These are phyloP conservation scores for Dactylonectria estremocensis DNA, from an alignment of 2,329 filamentous ascomycete genomes.

Conservation along the genomic window DNA sequence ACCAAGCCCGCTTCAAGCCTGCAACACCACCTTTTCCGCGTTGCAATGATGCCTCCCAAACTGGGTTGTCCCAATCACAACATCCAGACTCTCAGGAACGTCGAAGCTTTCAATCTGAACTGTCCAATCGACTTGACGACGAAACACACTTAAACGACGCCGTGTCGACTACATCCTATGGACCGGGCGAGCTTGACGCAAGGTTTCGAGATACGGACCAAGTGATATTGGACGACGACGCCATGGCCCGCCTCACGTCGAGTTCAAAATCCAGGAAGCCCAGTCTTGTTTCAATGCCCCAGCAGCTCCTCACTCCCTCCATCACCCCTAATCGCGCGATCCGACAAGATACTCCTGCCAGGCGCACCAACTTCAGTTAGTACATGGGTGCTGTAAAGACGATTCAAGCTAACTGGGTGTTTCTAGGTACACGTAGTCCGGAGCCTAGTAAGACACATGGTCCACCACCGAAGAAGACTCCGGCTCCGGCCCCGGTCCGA, in stretches of 20 bases:
- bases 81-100: conserved; percentile 23
- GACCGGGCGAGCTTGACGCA: conserved; percentile 39
- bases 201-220: conserved; percentile 46
- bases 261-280: conserved; percentile 62
- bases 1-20: conserved; percentile 60
- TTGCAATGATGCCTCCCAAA: conserved; percentile 46
- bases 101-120: conserved; percentile 17
- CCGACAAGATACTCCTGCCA: conserved; percentile 36
- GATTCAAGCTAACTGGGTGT: conserved; percentile 11
- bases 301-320: conserved; percentile 60
- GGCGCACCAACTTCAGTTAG: conserved; percentile 30
- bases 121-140: conserved; percentile 15
- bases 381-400: not conserved
- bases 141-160: conserved; percentile 10
- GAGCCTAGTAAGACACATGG: conserved; percentile 43
- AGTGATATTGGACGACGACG: conserved; percentile 49
- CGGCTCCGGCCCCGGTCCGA: conserved; percentile 28
- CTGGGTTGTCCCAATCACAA: conserved; percentile 47
- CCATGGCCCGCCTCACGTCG: conserved; percentile 63
- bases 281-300: conserved; percentile 57
- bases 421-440: conserved; percentile 24
- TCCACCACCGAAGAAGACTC: conserved; percentile 48
- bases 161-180: conserved; percentile 40
- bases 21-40: conserved; percentile 57
- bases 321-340: conserved; percentile 40